Evolutionary conservation across 164 flowering plant species (phyloP), one percentile per base, ranked within the genome.

Genomic region (Nymphaea thermarum): DNA sequence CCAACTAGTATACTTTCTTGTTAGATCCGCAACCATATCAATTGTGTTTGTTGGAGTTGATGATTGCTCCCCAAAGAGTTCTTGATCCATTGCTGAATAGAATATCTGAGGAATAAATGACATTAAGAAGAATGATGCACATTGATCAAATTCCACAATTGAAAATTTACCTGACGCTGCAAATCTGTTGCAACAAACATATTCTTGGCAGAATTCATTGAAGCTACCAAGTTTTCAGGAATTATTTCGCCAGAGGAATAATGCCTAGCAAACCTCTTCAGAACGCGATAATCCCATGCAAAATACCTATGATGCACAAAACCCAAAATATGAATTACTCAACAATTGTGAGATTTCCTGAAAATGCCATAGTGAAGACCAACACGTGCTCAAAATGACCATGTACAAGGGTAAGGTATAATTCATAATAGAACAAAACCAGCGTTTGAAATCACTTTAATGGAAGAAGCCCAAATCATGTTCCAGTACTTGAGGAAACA

Each of bases 111-210:
- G 51, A n/a, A 63, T 45, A 75, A 63, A 51, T 51, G 3, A 15
- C 12, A 10, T 51, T 51, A 51, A 15, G 57, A 15, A 15, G 8
- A 15, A 51, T 51, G 57, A 51, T 8, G 14, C 14, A 51, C 14
- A 25, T 25, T 25, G 36, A 8, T 51, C 57, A 51, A 51, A 8
- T 15, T 8, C 57, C 12, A 51, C 12, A 8, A 51, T 51, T 10
- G 57, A 51, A 51, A 17, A 63, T 43, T 59, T 72, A 95, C 98
- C 96, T 95, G 98, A n/a, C 89, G 93, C 77, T 92, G 98, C 79
- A 95, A 68, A 67, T 91, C 96, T 18, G 90, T 90, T 44, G 94
- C 98, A 44, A 88, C 85, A 82, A 95, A 95, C 98, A 95, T 87
- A 70, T 82, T 81, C 83, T 70, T 90, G 63, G 99, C 96, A 77